Base-by-base conservation (phyloP, 2,329 filamentous ascomycete genomes). In the Lasiodiplodia sp. region DNA sequence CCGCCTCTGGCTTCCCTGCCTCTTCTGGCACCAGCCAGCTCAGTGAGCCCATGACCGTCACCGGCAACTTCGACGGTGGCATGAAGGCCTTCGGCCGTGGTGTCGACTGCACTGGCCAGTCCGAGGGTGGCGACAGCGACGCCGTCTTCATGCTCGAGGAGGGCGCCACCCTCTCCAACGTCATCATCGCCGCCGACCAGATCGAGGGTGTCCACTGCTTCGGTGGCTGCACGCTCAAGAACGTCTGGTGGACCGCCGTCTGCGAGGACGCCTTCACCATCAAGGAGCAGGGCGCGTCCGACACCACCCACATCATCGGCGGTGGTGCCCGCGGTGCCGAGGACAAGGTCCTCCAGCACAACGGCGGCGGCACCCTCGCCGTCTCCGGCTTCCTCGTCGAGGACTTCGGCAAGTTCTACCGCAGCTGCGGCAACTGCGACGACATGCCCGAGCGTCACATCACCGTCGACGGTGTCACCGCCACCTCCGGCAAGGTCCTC, bases 141-240 rank as follows among this genome's bases (percentile, higher is more conserved):
- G 68, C 68, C 21, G 68, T 69, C 63, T 69, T 69, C 53, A n/a
- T 23, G 16, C 18, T 69, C 51, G 64, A 67, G 64, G 64, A 69
- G 64, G 68, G 68, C 31, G 83, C 79, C n/a, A 82, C 80, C 31
- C 75, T 85, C 49, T 80, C 78, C 69, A 85, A 85, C 71, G 83
- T 83, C 73, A 84, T 85, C 73, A 85, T 85, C 64, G 83, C 83
- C 14, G 75, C 78, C 40, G 79, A 80, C 66, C 79, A 84, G 71
- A 77, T 82, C 37, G 83, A 85, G 73, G 83, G 83, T 66, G 81
- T 87, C 38, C 84, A 87, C 77, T 87, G 85, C 76, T 75, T 81
- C 65, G 84, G 83, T 40, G 76, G 80, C 16, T 86, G 84, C 74
- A 83, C 80, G 8, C 74, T 85, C 40, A 80, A 79, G 71, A 75